phyloP scores from a whole-genome alignment of 1,284 basidiomycete genomes.

The Malassezia globosa region DNA sequence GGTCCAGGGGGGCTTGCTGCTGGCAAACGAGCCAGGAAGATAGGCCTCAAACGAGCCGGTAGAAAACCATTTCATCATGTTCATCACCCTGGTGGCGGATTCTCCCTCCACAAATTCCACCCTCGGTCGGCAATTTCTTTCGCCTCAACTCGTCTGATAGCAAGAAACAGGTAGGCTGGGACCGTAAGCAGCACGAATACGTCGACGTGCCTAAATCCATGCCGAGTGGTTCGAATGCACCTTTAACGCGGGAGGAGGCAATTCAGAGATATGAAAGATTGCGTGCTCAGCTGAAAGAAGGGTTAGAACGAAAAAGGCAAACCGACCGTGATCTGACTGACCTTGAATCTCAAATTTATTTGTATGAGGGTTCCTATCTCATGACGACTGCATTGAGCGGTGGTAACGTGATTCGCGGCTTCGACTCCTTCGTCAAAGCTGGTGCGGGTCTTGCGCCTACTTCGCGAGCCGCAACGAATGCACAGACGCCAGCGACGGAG shows the following conservation, averaged over 20 bases:
- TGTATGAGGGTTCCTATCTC: conserved; percentile 44
- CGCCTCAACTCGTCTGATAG: neutral
- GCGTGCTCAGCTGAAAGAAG: conserved; percentile 26
- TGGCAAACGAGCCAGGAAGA: no score
- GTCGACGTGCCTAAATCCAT: neutral
- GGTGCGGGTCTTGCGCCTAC: neutral
- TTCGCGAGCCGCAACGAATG: conserved; percentile 6
- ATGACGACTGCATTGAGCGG: conserved; percentile 34
- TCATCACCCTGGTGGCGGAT: no score
- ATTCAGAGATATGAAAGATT: conserved; percentile 30
- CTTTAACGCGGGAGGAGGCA: conserved; percentile 31
- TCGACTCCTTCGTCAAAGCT: conserved; percentile 40
- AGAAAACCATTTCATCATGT: no score
- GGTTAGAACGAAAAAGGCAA: conserved; percentile 30
- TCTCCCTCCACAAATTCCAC: no score
- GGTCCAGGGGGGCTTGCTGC: no score
- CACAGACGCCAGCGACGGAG: conserved; percentile 21
- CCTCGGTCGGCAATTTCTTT: neutral
- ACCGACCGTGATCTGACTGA: conserved; percentile 39
- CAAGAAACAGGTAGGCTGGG: no score
- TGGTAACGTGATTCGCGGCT: conserved; percentile 46
- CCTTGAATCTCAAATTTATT: conserved; percentile 44
- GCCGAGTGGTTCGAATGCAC: neutral
- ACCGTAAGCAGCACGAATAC: no score
- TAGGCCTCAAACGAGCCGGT: no score